Base-by-base conservation (phyloP, 805 yeast species). In the Cyberlindnera lachancei region DNA sequence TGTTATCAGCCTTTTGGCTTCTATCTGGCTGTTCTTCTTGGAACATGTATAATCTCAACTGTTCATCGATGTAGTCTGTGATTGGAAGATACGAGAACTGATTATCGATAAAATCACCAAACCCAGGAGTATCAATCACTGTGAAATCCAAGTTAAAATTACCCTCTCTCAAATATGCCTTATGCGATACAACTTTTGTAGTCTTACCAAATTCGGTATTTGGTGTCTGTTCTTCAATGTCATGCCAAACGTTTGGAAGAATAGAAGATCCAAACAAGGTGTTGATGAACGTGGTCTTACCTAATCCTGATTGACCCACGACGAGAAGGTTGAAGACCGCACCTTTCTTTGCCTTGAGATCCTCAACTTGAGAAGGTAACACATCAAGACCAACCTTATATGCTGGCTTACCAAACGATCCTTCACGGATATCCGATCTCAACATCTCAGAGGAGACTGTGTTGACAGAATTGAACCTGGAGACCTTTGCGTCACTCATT, bases 231-330 rank as follows among this genome's bases (percentile, higher is more conserved):
- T 52, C 53, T 30, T 53, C 58, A 56, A 46, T 63, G 29, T 59
- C 63, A 50, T 52, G 67, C 70, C 44, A 56, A 45, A 50, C 60
- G 58, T 40, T 59, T 50, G 58, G 64, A 44, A 54, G 55, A 31
- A 56, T 61, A 31, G 51, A 25, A 2, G 78, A 59, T 27, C 79
- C 78, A 54, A 85, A 82, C 41, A 88, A 65, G 7, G 94, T 78
- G 63, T 88, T 84, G 45, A 86, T 62, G 41, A 87, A 84, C 2
- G 90, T 75, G 4, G 85, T 73, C 52, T 84, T 85, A 2, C 87
- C 95, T 32, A 83, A 66, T 4, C 96, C 96, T 31, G 81, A 66
- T 56, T 81, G 87, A 19, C 96, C 96, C 29, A 81, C 87, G 23
- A 86, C 75, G 82, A 87, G 75, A 35, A 88, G 49, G 28, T 94